Conservation (phyloP, 192 early-diverging fungal species). For the Coemansia sp. region DNA sequence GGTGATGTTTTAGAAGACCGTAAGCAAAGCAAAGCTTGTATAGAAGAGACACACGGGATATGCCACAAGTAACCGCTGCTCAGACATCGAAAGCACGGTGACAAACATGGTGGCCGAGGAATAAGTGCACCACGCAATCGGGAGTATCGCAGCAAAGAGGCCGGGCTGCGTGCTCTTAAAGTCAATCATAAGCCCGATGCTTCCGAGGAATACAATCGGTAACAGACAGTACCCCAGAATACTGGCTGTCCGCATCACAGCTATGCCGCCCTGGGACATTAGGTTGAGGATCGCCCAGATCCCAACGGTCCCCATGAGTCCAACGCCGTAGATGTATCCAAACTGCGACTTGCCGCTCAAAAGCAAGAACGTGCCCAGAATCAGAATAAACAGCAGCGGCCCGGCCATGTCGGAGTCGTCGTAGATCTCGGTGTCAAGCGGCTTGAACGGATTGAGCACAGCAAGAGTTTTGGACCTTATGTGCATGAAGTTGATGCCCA, state of each 20-base stretch:
- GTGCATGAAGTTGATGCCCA: constrained; percentile 92
- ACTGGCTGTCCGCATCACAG: constrained; percentile 82
- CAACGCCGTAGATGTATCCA: constrained; percentile 97
- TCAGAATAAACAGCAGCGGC: constrained; percentile 85
- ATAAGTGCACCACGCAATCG: constrained; percentile 94
- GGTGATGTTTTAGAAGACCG: constrained; percentile 67
- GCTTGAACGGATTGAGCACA: constrained; percentile 81
- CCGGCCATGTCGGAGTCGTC: constrained; percentile 97
- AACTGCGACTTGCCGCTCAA: constrained; percentile 94
- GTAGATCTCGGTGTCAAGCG: constrained; percentile 79
- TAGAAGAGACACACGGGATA: constrained; percentile 94
- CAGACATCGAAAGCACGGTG: constrained; percentile 83
- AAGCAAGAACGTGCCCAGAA: constrained; percentile 88
- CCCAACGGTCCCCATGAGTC: constrained; percentile 78
- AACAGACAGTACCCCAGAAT: constrained; percentile 97
- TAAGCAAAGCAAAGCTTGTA: constrained; percentile 89
- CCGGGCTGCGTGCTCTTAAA: constrained; percentile 66
- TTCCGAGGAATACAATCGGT: constrained; percentile 90
- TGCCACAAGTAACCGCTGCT: constrained; percentile 91
- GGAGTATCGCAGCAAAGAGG: constrained; percentile 63
- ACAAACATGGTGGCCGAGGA: constrained; percentile 94
- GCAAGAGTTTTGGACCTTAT: constrained; percentile 84
- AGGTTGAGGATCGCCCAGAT: constrained; percentile 90
- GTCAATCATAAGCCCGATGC: constrained; percentile 66
- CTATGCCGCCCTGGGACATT: constrained; percentile 90